A percentile compares a stretch with the other conserved stretches of the same genome.
phyloP scores from a whole-genome alignment of 2,329 filamentous ascomycete genomes.

The Claviceps pazoutovae region DNA sequence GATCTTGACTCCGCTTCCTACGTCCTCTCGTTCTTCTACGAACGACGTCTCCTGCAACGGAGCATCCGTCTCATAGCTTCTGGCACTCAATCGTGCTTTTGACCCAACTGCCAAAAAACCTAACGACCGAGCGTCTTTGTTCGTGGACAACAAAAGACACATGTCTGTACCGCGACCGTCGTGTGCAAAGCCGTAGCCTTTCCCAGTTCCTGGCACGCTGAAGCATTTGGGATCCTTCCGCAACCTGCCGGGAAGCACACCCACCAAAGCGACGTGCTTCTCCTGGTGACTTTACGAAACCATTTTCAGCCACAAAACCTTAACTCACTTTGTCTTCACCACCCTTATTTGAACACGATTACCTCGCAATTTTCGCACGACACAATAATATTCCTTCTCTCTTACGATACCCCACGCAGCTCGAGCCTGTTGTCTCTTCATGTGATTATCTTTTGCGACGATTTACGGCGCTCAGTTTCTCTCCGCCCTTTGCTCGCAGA shows the following conservation, averaged over 20 bases:
- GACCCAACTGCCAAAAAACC: background rate
- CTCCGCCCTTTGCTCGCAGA: background rate
- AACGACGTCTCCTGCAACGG: background rate
- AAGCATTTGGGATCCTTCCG: background rate
- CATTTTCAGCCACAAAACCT: slow-evolving; percentile 1
- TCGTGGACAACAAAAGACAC: background rate
- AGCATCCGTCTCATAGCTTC: background rate
- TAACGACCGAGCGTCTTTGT: background rate
- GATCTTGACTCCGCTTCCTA: slow-evolving; percentile 1
- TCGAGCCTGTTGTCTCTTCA: background rate
- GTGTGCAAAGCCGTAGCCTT: background rate
- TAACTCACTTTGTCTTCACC: background rate
- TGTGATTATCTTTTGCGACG: background rate
- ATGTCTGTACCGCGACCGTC: background rate
- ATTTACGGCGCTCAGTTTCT: background rate
- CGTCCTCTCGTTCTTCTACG: slow-evolving; percentile 6
- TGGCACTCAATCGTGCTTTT: background rate
- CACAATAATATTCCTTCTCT: background rate
- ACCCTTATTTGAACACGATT: background rate
- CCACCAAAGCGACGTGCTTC: background rate
- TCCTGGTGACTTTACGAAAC: background rate
- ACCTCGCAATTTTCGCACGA: background rate
- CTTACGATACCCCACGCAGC: background rate
- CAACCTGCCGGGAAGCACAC: background rate
- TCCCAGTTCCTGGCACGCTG: background rate